Evolutionary conservation across 192 early-diverging fungal genomes (phyloP).

Genomic region (Lobulomyces angularis): DNA sequence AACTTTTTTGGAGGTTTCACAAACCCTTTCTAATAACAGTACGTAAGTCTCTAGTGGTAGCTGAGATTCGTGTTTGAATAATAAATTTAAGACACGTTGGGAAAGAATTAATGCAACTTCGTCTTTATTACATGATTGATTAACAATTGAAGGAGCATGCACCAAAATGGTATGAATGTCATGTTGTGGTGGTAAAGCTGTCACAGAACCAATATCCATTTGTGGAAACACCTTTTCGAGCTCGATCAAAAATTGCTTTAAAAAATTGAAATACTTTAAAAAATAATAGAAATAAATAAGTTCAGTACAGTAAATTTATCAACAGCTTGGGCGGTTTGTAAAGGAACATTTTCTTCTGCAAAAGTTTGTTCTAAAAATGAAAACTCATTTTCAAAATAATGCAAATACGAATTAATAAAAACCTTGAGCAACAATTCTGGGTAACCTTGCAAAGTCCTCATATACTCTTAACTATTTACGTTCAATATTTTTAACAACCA

Average conservation of each 20-base stretch:
- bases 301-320: constrained; percentile 33
- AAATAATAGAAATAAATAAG: too few relatives aligned
- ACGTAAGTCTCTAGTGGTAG: constrained; percentile 75
- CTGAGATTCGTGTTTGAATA: constrained; percentile 66
- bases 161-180: constrained; percentile 60
- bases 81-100: constrained; percentile 72
- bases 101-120: constrained; percentile 76
- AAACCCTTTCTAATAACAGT: constrained; percentile 67
- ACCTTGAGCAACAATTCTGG: constrained; percentile 14
- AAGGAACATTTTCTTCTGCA: constrained; percentile 1
- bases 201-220: constrained; percentile 36
- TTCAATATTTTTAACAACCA: neutral
- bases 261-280: constrained; percentile 33
- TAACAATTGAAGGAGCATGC: constrained; percentile 55
- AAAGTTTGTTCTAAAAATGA: too few relatives aligned
- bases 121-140: constrained; percentile 51
- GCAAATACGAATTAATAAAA: too few relatives aligned
- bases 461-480: constrained; percentile 52
- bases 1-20: constrained; percentile 68
- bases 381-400: too few relatives aligned
- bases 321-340: constrained; percentile 28
- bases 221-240: constrained; percentile 61
- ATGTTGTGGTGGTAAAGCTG: constrained; percentile 62
- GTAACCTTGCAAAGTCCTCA: constrained; percentile 68
- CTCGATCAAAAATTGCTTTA: constrained; percentile 50